These are phyloP conservation scores for Corymbia maculata DNA, from an alignment of 345 rosid species.

Conservation along the genomic window DNA sequence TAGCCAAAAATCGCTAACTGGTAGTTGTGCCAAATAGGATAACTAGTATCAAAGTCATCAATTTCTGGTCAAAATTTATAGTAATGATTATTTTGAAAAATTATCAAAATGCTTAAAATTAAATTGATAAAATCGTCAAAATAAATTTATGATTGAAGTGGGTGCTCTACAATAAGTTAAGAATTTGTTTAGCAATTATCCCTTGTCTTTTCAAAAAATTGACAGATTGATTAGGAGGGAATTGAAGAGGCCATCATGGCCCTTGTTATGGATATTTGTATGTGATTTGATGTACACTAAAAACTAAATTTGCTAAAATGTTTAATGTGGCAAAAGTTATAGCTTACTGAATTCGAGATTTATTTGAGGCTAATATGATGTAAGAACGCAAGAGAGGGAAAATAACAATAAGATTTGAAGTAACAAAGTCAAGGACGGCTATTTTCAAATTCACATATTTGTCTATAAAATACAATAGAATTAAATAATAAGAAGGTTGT, in stretches of 20 bases:
- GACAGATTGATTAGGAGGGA: background rate
- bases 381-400: background rate
- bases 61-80: background rate
- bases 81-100: background rate
- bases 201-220: too few relatives aligned
- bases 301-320: background rate
- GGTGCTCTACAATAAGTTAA: too few relatives aligned
- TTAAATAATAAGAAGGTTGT: background rate
- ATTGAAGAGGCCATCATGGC: background rate
- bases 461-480: background rate
- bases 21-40: rapidly evolving
- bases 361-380: background rate
- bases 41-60: rapidly evolving
- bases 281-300: background rate
- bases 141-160: too few relatives aligned
- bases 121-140: background rate
- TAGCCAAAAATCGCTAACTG: rapidly evolving
- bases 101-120: background rate
- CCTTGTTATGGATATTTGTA: background rate
- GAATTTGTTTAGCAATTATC: too few relatives aligned
- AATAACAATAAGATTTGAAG: background rate
- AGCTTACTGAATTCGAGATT: background rate
- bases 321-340: background rate
- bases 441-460: background rate
- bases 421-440: background rate